Evolutionary conservation across 2,329 filamentous ascomycete species (phyloP).

Genomic region (Penicillium brevicompactum): DNA sequence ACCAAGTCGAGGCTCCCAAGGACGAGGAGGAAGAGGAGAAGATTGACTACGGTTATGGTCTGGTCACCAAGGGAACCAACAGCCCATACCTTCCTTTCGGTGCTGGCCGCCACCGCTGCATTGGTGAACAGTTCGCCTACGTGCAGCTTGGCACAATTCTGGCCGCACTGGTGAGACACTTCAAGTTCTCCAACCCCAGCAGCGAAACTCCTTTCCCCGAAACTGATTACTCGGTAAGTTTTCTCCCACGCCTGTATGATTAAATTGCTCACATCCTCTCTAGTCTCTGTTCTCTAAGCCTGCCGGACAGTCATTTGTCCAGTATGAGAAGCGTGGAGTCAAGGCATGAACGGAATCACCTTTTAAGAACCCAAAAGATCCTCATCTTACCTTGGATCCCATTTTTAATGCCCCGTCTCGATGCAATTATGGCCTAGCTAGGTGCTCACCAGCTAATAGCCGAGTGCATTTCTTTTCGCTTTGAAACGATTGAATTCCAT

Average conservation of each 20-base stretch:
- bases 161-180: conserved; percentile 72
- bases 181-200: conserved; percentile 71
- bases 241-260: background rate
- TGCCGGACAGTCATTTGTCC: conserved; percentile 68
- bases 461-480: background rate
- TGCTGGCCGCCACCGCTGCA: conserved; percentile 88
- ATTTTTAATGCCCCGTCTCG: conserved; percentile 7
- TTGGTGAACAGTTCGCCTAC: conserved; percentile 96
- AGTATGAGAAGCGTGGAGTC: conserved; percentile 63
- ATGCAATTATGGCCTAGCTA: background rate
- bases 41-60: conserved; percentile 90
- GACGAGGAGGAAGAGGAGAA: conserved; percentile 67
- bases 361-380: conserved; percentile 2
- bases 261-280: conserved; percentile 12
- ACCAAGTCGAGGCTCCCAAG: conserved; percentile 55
- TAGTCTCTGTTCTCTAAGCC: conserved; percentile 71
- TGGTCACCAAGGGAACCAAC: conserved; percentile 85
- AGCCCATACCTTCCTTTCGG: conserved; percentile 95
- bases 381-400: background rate
- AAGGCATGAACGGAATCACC: conserved; percentile 28
- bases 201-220: conserved; percentile 35
- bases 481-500: conserved; percentile 17
- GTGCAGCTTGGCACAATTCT: conserved; percentile 86
- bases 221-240: conserved; percentile 59
- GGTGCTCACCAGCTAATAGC: background rate